Base-by-base conservation (phyloP, 192 early-diverging fungal genomes). In the Lobosporangium transversale region DNA sequence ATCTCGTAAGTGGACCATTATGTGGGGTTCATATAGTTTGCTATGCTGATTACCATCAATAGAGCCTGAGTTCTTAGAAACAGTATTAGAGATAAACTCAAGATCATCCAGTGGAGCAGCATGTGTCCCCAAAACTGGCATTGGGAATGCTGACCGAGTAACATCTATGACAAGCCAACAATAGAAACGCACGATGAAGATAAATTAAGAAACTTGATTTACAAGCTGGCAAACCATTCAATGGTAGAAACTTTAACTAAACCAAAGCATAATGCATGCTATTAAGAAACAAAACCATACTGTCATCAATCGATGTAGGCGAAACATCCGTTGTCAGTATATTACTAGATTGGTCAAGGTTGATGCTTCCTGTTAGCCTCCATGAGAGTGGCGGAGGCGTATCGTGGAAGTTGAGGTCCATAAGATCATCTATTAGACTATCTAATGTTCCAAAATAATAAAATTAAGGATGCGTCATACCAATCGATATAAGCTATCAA, bases 371-470 rank as follows among this genome's bases (percentile, higher is more conserved):
- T 15, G 58, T 58, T 10, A 65, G 54, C 6, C 70, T 70, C 68
- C 68, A 80, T 0, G 68, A 59, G 20, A 58, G 58, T 58, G 64
- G 64, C 24, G 64, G 64, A 14, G 68, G 56, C 4, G 57, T 42
- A 20, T 74, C 79, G 29, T 67, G 61, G 30, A 80, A 80, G 37
- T 42, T 73, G 24, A 80, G 58, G 15, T 71, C 67, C 68, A 80
- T 60, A 1, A 80, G 48, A 40, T 80, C 79, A 37, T 80, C 79
- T 63, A 80, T 80, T n/a, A 80, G 58, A 23, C 53, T 73, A 7
- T 69, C 78, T 52, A 35, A 24, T 29, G 42, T 33, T 20, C 44
- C 52, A 3, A 30, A n/a, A n/a, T n/a, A n/a, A n/a, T n/a, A n/a
- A n/a, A n/a, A n/a, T n/a, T n/a, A n/a, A n/a, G n/a, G n/a, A n/a